phyloP scores from a whole-genome alignment of 1,139 yeast species.

The Saccharomycopsis crataegensis region DNA sequence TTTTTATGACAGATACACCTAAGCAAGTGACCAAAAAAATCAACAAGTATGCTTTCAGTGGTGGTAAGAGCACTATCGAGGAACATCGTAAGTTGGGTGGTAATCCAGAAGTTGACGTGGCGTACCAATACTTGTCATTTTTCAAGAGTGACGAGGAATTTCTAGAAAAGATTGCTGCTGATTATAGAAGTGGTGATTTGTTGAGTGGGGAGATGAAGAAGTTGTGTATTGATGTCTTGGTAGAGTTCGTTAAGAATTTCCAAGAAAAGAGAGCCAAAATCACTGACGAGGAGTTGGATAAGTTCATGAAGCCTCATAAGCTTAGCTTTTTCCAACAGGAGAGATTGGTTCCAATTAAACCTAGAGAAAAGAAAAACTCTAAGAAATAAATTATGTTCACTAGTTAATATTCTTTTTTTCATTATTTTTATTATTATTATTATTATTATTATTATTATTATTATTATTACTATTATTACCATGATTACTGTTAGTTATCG shows the following conservation, averaged over 20 bases:
- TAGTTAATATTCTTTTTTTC: neutral
- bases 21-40: constrained; percentile 90
- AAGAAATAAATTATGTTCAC: neutral
- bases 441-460: neutral
- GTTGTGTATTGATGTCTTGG: constrained; percentile 72
- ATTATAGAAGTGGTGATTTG: constrained; percentile 73
- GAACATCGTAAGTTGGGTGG: constrained; percentile 90
- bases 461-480: too few relatives aligned
- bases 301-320: constrained; percentile 81
- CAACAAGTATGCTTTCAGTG: constrained; percentile 94
- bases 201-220: constrained; percentile 93
- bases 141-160: constrained; percentile 84
- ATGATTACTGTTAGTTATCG: too few relatives aligned
- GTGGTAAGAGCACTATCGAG: constrained; percentile 83
- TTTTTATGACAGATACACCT: constrained; percentile 91
- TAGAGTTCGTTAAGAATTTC: constrained; percentile 69
- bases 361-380: constrained; percentile 33
- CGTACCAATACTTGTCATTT: constrained; percentile 86
- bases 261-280: constrained; percentile 70
- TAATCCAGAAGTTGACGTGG: constrained; percentile 91
- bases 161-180: constrained; percentile 52
- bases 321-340: constrained; percentile 66
- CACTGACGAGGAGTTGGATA: constrained; percentile 55
- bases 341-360: constrained; percentile 63
- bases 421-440: neutral